phyloP scores from a whole-genome alignment of 2,329 filamentous ascomycete genomes.

The Cladophialophora chaetospira region DNA sequence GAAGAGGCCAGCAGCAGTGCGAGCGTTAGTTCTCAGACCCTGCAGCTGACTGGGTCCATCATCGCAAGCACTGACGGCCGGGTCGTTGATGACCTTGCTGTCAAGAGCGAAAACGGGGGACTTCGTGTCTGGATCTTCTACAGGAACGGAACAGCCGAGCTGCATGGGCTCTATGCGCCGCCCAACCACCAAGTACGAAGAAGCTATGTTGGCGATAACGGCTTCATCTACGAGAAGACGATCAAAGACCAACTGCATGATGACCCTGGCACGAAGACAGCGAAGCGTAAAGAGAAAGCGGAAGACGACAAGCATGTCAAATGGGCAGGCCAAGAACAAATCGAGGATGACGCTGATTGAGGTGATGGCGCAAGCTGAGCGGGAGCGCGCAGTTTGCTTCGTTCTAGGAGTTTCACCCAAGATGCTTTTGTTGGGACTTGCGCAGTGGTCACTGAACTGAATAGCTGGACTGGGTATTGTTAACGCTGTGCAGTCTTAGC shows the following conservation, averaged over 20 bases:
- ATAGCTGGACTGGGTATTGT: no score
- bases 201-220: slow-evolving; percentile 23
- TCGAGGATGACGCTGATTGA: no score
- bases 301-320: slow-evolving; percentile 10
- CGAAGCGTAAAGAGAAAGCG: slow-evolving; percentile 11
- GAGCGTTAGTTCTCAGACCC: neutral
- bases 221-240: slow-evolving; percentile 20
- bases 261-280: no score
- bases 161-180: slow-evolving; percentile 23
- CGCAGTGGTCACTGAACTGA: no score
- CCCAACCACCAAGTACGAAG: slow-evolving; percentile 2
- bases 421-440: no score
- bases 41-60: slow-evolving; percentile 22
- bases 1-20: neutral
- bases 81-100: slow-evolving; percentile 28
- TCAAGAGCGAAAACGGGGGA: slow-evolving; percentile 26
- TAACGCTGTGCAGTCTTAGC: no score
- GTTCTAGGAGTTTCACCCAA: no score
- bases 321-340: slow-evolving; percentile 11
- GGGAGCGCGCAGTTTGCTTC: no score
- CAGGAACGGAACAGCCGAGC: slow-evolving; percentile 21
- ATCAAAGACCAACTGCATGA: neutral
- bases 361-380: no score
- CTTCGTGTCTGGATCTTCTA: slow-evolving; percentile 32
- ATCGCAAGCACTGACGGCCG: slow-evolving; percentile 19